Evolutionary conservation across 805 yeast species (phyloP), one percentile per base, ranked within the genome.

Genomic region (Metschnikowia matae): DNA sequence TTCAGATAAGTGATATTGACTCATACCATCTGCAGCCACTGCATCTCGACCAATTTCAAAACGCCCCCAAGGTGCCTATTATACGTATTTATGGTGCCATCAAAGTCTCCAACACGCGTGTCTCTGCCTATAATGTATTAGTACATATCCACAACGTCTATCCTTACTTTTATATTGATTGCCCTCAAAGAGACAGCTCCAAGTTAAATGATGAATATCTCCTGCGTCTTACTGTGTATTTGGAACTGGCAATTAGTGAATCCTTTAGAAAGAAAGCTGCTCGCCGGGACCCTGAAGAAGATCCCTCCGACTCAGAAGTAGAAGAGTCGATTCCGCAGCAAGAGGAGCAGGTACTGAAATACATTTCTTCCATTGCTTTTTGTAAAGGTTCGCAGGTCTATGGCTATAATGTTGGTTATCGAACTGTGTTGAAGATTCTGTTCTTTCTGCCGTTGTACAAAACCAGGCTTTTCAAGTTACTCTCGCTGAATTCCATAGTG

Each of bases 101-200:
- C 0, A 74, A 80, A 1, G 73, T 83, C 0, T 87, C 89, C 1
- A 17, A 18, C 41, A 34, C 53, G 41, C 51, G 48, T 33, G 50
- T 53, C 14, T 41, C 54, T 5, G 65, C 61, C 33, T 68, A 60
- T 55, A 67, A 68, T 51, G 55, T 66, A 1, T 48, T 73, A 13
- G 78, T 86, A 1, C 97, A 94, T 64, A 70, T 94, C 8, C 98
- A 91, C 68, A 91, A 92, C 37, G 80, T 80, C 17, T 88, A 77
- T 55, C 99, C 98, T 0, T 94, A 92, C 61, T 56, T 92, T 1
- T 90, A 78, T 61, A 71, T 91, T 2, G 81, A 80, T 34, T 84
- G 84, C 60, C 72, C 70, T 40, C 85, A 83, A 1, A 32, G 14
- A 6, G 51, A 49, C 10, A 61, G 66, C 0, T 48, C 50, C 45